Percentiles rank a stretch among this genome's conserved stretches.
phyloP scores from a whole-genome alignment of 441 rosid species.

The Euphorbia schlechtendalii region DNA sequence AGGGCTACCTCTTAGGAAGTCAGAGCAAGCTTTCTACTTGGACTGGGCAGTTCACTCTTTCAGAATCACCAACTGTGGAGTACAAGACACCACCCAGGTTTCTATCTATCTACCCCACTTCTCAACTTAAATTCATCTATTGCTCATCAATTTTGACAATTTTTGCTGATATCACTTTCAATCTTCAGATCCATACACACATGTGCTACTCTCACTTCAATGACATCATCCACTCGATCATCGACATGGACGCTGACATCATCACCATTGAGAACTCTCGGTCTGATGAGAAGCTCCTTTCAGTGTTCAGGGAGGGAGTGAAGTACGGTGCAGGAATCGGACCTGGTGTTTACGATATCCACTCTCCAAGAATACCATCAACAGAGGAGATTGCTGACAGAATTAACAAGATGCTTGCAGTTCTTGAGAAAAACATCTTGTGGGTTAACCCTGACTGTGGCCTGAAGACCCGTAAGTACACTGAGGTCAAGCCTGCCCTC shows the following conservation, averaged over 20 bases:
- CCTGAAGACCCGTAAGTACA: slow-evolving; percentile 86
- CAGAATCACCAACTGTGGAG: slow-evolving; percentile 91
- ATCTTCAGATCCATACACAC: slow-evolving; percentile 78
- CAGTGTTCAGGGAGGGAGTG: slow-evolving; percentile 97
- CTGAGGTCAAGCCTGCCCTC: slow-evolving; percentile 91
- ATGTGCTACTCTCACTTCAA: slow-evolving; percentile 99
- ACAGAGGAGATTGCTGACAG: slow-evolving; percentile 89
- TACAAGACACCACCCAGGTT: slow-evolving; percentile 87
- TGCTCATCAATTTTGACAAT: too few relatives aligned
- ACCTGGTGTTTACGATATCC: slow-evolving; percentile 94
- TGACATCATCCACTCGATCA: slow-evolving; percentile 90
- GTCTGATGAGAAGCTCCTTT: slow-evolving; percentile 91
- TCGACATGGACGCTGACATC: slow-evolving; percentile 96
- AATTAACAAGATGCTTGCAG: slow-evolving; percentile 94
- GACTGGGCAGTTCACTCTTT: slow-evolving; percentile 99
- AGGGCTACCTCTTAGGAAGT: slow-evolving; percentile 89
- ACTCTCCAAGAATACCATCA: slow-evolving; percentile 92
- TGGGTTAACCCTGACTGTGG: slow-evolving; percentile 99
- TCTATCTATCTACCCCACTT: background rate
- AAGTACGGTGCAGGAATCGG: slow-evolving; percentile 97
- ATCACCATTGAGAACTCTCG: slow-evolving; percentile 98
- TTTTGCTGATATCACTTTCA: too few relatives aligned
- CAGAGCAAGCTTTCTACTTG: slow-evolving; percentile 91
- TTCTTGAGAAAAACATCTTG: slow-evolving; percentile 79
- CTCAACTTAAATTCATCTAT: too few relatives aligned